Conservation (phyloP, 306 rosid species). For the Fagus crenata region DNA sequence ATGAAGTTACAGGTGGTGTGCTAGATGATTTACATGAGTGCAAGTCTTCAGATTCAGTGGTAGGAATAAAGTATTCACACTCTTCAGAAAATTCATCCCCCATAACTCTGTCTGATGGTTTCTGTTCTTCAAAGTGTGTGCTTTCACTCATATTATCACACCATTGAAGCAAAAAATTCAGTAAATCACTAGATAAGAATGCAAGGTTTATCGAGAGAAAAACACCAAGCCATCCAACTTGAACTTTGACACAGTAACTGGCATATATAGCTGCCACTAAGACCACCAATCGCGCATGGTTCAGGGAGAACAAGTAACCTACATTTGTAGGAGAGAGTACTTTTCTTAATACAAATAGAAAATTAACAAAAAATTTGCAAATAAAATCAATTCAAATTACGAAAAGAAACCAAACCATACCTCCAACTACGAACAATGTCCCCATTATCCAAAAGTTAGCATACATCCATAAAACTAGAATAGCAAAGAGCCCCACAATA, state of each 20-base stretch:
- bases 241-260: conserved; percentile 78
- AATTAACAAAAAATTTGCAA: neutral
- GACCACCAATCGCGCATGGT: conserved; percentile 91
- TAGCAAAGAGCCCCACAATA: conserved; percentile 86
- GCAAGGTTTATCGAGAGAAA: conserved; percentile 82
- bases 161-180: conserved; percentile 80
- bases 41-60: conserved; percentile 61
- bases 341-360: conserved; percentile 8
- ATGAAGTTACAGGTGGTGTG: conserved; percentile 49
- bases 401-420: conserved; percentile 41
- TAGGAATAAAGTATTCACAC: conserved; percentile 63
- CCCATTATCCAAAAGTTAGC: conserved; percentile 99
- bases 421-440: conserved; percentile 85
- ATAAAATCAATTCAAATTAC: conserved; percentile 13
- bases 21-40: conserved; percentile 76
- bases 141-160: conserved; percentile 81
- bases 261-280: conserved; percentile 73
- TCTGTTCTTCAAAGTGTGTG: conserved; percentile 72
- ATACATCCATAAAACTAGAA: conserved; percentile 94
- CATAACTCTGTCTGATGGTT: conserved; percentile 58
- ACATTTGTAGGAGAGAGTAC: conserved; percentile 35
- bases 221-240: conserved; percentile 90
- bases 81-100: conserved; percentile 77
- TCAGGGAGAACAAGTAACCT: conserved; percentile 92
- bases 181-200: conserved; percentile 75